These are phyloP conservation scores for Hygrocybe coccinea DNA, from an alignment of 768 basidiomycete species.

Conservation along the genomic window DNA sequence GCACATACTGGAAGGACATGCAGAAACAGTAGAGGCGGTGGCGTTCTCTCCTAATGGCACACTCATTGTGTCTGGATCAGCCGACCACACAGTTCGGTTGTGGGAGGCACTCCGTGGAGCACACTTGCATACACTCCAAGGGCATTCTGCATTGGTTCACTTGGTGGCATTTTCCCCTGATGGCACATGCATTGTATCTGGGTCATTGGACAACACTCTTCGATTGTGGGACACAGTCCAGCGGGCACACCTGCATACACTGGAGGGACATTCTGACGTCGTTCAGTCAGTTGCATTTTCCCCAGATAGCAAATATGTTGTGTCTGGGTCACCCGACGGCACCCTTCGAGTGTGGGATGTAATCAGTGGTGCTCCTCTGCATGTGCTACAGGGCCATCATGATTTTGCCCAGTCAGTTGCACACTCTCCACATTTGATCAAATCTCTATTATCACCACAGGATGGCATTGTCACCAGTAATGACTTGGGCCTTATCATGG, in stretches of 20 bases:
- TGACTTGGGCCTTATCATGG: not conserved
- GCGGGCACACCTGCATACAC: not conserved
- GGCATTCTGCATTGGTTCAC: conserved; percentile 4
- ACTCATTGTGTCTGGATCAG: not conserved
- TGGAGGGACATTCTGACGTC: not conserved
- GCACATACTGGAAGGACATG: not conserved
- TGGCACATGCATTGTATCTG: conserved; percentile 19
- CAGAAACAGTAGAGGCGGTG: not conserved
- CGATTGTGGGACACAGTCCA: conserved; percentile 18
- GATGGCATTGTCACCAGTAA: not conserved
- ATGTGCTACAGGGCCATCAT: not conserved
- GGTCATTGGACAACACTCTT: conserved; percentile 15
- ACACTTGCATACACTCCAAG: not conserved
- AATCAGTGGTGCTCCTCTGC: not conserved
- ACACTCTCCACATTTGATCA: not conserved
- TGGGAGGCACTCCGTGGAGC: conserved; percentile 2
- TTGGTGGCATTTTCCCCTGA: conserved; percentile 26
- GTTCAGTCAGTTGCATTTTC: conserved; percentile 24
- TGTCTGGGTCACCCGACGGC: conserved; percentile 17
- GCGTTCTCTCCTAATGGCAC: not conserved
- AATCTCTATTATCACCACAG: not conserved
- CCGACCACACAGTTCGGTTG: not conserved
- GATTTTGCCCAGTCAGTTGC: not conserved
- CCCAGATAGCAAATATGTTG: conserved; percentile 19
- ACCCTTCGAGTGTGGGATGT: conserved; percentile 20